These are phyloP conservation scores for Elongisporangium anandrum DNA, from an alignment of 352 stramenopile genomes.

Conservation along the genomic window DNA sequence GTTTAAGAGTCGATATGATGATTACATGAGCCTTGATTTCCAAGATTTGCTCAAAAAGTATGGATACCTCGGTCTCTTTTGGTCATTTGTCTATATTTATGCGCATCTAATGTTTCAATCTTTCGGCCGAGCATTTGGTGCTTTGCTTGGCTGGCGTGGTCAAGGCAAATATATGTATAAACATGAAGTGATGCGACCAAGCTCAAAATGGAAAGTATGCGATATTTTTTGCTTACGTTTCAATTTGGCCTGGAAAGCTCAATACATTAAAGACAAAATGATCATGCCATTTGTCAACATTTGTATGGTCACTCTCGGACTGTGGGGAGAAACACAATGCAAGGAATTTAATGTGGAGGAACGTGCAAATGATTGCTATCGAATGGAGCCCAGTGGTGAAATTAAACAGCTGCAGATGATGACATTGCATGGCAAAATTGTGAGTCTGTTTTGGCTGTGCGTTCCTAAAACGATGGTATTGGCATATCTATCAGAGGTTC, in stretches of 20 bases:
- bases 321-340: slow-evolving; percentile 45
- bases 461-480: slow-evolving; percentile 42
- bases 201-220: slow-evolving; percentile 19
- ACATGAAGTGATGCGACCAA: slow-evolving; percentile 16
- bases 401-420: slow-evolving; percentile 74
- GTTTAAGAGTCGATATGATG: slow-evolving; percentile 25
- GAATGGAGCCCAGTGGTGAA: slow-evolving; percentile 50
- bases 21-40: slow-evolving; percentile 32
- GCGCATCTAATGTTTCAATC: slow-evolving; percentile 46
- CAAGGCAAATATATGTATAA: slow-evolving; percentile 43
- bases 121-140: slow-evolving; percentile 29
- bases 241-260: slow-evolving; percentile 51
- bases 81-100: slow-evolving; percentile 50
- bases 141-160: slow-evolving; percentile 32
- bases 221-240: slow-evolving; percentile 51
- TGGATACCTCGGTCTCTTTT: slow-evolving; percentile 27
- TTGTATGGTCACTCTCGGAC: slow-evolving; percentile 32
- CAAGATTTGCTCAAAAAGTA: slow-evolving; percentile 34
- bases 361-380: slow-evolving; percentile 46
- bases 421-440: slow-evolving; percentile 58
- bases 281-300: slow-evolving; percentile 47
- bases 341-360: slow-evolving; percentile 55
- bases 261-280: slow-evolving; percentile 61
- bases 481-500: slow-evolving; percentile 44
- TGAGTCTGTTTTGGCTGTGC: slow-evolving; percentile 57